These are phyloP conservation scores for Candida pseudoglaebosa DNA, from an alignment of 805 yeast species.

Conservation along the genomic window DNA sequence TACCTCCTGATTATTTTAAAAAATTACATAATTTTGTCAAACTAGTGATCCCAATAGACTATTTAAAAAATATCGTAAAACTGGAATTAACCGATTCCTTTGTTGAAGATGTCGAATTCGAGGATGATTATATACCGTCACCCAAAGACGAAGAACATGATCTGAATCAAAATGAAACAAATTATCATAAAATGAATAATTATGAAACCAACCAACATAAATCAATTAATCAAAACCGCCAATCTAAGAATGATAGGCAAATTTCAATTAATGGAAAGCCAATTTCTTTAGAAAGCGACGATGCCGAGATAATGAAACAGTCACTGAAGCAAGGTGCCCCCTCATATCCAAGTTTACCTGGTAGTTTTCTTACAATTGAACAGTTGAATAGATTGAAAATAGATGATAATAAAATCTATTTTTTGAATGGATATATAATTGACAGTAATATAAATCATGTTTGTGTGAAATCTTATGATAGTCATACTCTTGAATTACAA, in stretches of 20 bases:
- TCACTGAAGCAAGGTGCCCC: no score
- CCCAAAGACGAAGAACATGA: neutral
- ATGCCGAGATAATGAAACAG: no score
- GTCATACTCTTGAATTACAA: neutral
- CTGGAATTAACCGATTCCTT: neutral
- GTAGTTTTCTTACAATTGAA: neutral
- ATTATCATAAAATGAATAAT: neutral
- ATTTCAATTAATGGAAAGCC: no score
- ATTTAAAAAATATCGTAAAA: neutral
- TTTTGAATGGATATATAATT: neutral
- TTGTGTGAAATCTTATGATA: slow-evolving; percentile 1
- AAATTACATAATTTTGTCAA: neutral
- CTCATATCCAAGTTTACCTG: no score
- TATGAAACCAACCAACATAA: no score
- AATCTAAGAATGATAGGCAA: no score
- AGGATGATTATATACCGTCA: slow-evolving; percentile 2
- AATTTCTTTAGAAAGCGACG: no score
- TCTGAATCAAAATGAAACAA: neutral
- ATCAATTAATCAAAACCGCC: no score
- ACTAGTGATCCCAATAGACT: neutral
- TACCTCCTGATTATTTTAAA: slow-evolving; percentile 1
- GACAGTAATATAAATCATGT: neutral
- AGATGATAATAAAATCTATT: slow-evolving; percentile 2
- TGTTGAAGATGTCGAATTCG: slow-evolving; percentile 5
- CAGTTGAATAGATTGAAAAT: neutral